Conservation (phyloP, 2,329 filamentous ascomycete genomes). For the Penicillium sp. region DNA sequence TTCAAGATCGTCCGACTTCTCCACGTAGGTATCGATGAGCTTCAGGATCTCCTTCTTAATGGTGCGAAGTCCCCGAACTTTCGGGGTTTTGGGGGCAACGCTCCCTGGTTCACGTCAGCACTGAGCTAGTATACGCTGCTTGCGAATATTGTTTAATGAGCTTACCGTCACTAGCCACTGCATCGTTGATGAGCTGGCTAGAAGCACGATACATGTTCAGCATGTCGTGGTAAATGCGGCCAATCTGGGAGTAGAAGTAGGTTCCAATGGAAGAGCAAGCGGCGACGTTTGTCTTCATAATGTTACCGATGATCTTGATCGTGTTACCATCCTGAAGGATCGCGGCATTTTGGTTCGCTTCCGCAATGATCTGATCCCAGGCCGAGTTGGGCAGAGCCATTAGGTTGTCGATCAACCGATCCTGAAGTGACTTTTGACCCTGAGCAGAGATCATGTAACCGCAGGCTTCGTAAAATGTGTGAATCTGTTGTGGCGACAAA, state of each 20-base stretch:
- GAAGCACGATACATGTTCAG: conserved; percentile 97
- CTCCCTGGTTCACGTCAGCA: conserved; percentile 57
- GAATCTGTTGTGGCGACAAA: conserved; percentile 91
- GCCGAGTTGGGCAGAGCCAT: conserved; percentile 93
- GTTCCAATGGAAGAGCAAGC: conserved; percentile 93
- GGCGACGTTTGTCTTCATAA: conserved; percentile 99
- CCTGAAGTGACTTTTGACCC: conserved; percentile 90
- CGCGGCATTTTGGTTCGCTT: conserved; percentile 78
- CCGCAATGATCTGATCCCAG: conserved; percentile 91
- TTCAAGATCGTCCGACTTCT: conserved; percentile 94
- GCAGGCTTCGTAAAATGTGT: conserved; percentile 98
- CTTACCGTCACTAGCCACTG: conserved; percentile 78
- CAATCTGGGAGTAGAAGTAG: conserved; percentile 98
- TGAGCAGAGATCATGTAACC: conserved; percentile 99
- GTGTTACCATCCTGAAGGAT: conserved; percentile 90
- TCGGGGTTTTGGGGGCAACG: conserved; percentile 95
- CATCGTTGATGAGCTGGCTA: conserved; percentile 93
- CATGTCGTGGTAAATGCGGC: conserved; percentile 97
- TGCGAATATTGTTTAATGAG: background rate
- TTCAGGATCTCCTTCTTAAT: conserved; percentile 99
- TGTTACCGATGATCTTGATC: conserved; percentile 98
- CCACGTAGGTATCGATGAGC: conserved; percentile 95
- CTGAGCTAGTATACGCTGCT: background rate
- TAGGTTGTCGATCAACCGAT: conserved; percentile 82
- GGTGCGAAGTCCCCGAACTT: conserved; percentile 88